Evolutionary conservation across 306 rosid species (phyloP).

Genomic region (Prunus salicina): DNA sequence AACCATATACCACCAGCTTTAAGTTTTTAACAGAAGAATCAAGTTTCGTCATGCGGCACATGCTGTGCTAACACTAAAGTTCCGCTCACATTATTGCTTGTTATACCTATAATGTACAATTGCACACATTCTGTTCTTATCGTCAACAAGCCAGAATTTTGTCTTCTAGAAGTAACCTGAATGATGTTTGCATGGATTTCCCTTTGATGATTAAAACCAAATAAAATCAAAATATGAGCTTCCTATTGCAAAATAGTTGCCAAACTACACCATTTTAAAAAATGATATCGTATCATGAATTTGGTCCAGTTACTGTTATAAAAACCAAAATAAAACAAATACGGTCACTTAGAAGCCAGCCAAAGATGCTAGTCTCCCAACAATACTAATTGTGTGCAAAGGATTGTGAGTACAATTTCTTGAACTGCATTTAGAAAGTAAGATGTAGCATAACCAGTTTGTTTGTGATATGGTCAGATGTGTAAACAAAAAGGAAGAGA

Average conservation of each 20-base stretch:
- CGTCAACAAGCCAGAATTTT: background rate
- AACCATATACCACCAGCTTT: background rate
- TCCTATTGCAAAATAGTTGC: background rate
- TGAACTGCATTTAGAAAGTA: background rate
- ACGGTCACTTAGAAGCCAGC: background rate
- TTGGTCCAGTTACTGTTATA: background rate
- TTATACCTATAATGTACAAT: background rate
- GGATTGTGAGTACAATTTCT: background rate
- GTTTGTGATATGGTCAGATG: background rate
- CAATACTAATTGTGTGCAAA: background rate
- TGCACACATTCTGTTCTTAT: background rate
- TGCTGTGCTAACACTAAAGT: too few species aligned
- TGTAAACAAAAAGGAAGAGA: background rate
- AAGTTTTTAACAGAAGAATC: background rate
- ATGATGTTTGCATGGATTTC: background rate
- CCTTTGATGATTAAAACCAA: background rate
- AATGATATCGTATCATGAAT: background rate
- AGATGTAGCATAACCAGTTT: background rate
- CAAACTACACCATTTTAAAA: background rate
- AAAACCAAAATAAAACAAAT: background rate
- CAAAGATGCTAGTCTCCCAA: background rate
- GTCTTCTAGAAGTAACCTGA: background rate
- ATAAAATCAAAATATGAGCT: background rate
- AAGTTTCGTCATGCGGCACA: background rate
- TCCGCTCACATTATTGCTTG: background rate